Base-by-base conservation (phyloP, 352 stramenopile genomes). In the Phytophthora meadii region DNA sequence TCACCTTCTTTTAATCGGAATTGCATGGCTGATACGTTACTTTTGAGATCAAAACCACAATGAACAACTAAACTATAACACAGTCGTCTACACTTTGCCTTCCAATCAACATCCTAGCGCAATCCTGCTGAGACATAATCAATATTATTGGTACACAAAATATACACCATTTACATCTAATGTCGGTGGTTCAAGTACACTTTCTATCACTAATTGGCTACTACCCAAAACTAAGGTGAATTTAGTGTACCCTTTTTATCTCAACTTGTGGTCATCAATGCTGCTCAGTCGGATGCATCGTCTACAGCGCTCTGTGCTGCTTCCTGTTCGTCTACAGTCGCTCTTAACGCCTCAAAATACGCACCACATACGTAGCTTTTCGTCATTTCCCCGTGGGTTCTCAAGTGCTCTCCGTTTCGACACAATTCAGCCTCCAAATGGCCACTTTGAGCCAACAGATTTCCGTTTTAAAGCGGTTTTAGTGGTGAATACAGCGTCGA, bases 401-500 rank as follows among this genome's bases (percentile, higher is more conserved):
- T 70, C 54, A 36, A 63, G 77, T 28, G 59, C 76, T 19, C 54
- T 89, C 39, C 65, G 41, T 40, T 89, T 89, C 46, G 64, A 72
- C 27, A 81, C 68, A 39, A 69, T 79, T n/a, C 71, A 81, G 24
- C 78, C 81, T 9, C 19, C 58, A 6, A 24, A 54, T 10, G 62
- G 61, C 6, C 55, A 66, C 17, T 72, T 92, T 32, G 68, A 61
- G 28, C 62, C 69, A 3, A 17, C 41, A 24, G 69, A 74, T 10
- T 81, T 93, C 17, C 55, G 46, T 42, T 62, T 73, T 37, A 83
- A 82, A 45, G 74, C 80, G 2, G 54, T 82, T 53, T 69, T 93
- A 10, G 82, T 93, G 41, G 76, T 87, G 48, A 93, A 93, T 67
- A 93, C 84, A 28, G 84, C 84, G 53, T 90, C 84, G 3, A 74